These are phyloP conservation scores for Gracilaria vermiculophylla DNA, from an alignment of 23 red algal genomes.

Conservation along the genomic window DNA sequence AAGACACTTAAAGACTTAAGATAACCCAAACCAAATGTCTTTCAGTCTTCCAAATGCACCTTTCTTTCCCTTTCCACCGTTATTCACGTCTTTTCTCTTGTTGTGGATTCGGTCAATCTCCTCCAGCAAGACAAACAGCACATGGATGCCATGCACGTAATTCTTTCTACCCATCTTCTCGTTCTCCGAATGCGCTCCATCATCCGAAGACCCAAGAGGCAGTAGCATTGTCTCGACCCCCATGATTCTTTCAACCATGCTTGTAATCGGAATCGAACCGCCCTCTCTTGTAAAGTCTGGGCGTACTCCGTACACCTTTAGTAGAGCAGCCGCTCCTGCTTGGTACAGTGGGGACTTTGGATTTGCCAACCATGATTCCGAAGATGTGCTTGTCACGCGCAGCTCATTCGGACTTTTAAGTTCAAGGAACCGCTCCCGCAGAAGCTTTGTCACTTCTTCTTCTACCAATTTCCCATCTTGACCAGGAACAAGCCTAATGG, in stretches of 20 bases:
- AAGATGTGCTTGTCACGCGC: conserved; percentile 28
- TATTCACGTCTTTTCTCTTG: background rate
- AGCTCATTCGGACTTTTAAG: conserved; percentile 47
- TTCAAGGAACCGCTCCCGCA: conserved; percentile 40
- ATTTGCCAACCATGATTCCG: conserved; percentile 40
- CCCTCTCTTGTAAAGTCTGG: conserved; percentile 87
- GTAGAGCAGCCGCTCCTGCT: conserved; percentile 33
- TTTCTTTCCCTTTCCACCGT: background rate
- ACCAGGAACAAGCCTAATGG: conserved; percentile 71
- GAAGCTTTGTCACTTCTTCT: conserved; percentile 16
- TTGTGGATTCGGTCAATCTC: conserved; percentile 51
- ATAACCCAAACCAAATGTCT: conserved; percentile 71
- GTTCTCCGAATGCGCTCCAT: conserved; percentile 76
- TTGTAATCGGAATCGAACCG: conserved; percentile 71
- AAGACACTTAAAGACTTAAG: background rate
- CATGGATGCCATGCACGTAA: conserved; percentile 64
- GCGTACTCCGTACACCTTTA: conserved; percentile 67
- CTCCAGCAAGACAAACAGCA: conserved; percentile 60
- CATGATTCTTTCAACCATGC: conserved; percentile 58
- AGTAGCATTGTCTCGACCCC: conserved; percentile 66
- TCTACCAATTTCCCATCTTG: conserved; percentile 55
- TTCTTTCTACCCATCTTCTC: conserved; percentile 86
- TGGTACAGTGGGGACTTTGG: conserved; percentile 40
- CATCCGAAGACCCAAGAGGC: conserved; percentile 68
- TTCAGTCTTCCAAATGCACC: conserved; percentile 48